phyloP scores from a whole-genome alignment of 768 basidiomycete species.

The Mycena epipterygia region DNA sequence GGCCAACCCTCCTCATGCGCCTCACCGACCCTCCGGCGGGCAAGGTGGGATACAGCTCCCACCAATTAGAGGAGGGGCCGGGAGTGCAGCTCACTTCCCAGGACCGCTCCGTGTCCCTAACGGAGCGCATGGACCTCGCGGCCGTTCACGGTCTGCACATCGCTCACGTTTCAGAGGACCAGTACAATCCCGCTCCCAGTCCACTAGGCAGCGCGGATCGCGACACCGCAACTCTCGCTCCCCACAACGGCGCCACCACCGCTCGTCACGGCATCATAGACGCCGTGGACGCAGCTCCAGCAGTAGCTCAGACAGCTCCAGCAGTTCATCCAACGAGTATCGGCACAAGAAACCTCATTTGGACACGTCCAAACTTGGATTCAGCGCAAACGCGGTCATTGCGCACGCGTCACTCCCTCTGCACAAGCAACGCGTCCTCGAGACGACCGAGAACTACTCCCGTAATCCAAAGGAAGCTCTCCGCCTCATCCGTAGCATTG shows the following conservation, averaged over 20 bases:
- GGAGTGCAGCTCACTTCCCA: no score
- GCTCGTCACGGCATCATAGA: background rate
- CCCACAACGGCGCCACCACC: background rate
- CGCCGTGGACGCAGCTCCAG: background rate
- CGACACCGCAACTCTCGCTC: background rate
- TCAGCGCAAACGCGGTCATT: background rate
- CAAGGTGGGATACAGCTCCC: background rate
- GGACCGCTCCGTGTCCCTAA: no score
- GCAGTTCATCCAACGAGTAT: background rate
- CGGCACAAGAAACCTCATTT: slow-evolving; percentile 13
- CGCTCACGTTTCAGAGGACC: background rate
- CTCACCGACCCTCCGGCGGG: background rate
- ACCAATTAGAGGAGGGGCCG: no score
- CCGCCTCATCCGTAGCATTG: background rate
- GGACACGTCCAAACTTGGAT: slow-evolving; percentile 4
- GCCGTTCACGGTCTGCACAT: background rate
- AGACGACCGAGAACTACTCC: slow-evolving; percentile 8
- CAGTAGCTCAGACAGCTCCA: background rate
- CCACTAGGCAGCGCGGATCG: background rate
- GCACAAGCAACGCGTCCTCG: background rate
- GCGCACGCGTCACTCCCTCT: background rate
- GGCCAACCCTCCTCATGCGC: background rate
- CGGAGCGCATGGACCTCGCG: no score
- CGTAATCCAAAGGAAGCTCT: background rate
- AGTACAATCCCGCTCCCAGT: background rate